These are phyloP conservation scores for Umbelopsis sp. DNA, from an alignment of 371 early-diverging fungal genomes.

Conservation along the genomic window DNA sequence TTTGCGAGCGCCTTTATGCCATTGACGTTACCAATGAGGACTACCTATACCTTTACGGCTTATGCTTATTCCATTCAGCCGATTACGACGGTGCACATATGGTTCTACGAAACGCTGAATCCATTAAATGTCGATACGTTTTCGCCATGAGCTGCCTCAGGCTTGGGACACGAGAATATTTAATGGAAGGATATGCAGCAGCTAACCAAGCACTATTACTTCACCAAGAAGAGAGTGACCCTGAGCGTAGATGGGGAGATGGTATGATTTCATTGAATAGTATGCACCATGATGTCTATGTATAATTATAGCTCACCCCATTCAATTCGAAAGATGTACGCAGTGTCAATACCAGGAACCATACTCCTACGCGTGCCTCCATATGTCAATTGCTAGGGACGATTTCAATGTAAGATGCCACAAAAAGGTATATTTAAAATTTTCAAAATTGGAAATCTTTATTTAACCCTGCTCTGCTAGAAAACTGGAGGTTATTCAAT, in stretches of 20 bases:
- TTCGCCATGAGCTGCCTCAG: constrained; percentile 51
- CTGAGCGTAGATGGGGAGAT: constrained; percentile 41
- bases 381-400: constrained; percentile 35
- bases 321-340: constrained; percentile 39
- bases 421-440: constrained; percentile 20
- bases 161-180: constrained; percentile 48
- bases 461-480: constrained; percentile 34
- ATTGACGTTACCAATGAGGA: constrained; percentile 41
- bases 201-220: constrained; percentile 32
- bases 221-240: constrained; percentile 18
- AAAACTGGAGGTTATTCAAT: constrained; percentile 39
- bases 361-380: constrained; percentile 38
- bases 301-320: background rate
- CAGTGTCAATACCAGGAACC: constrained; percentile 32
- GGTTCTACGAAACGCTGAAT: constrained; percentile 28
- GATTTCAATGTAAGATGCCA: constrained; percentile 35
- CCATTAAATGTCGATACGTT: constrained; percentile 39
- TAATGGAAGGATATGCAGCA: constrained; percentile 47
- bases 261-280: constrained; percentile 32
- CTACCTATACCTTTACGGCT: constrained; percentile 47
- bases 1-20: constrained; percentile 53
- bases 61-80: constrained; percentile 36
- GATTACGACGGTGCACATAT: constrained; percentile 44
- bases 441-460: background rate
- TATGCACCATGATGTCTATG: background rate